Conservation (phyloP, 2,329 filamentous ascomycete genomes). For the Celoporthe dispersa region DNA sequence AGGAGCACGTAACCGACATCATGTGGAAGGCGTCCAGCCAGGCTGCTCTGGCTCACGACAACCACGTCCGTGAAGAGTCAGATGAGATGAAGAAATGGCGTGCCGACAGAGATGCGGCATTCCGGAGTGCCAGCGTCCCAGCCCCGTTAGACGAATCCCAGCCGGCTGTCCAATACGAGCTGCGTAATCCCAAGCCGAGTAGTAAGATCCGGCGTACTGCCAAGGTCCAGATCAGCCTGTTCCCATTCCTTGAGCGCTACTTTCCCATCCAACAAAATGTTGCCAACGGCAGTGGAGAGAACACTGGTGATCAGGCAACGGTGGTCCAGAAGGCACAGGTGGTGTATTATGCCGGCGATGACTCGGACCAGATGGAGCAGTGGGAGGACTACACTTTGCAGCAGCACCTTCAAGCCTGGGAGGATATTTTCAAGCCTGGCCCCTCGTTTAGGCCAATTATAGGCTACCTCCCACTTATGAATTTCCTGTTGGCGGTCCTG, state of each 20-base stretch:
- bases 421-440: background rate
- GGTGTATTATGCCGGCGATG: conserved; percentile 39
- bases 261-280: conserved; percentile 28
- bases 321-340: conserved; percentile 35
- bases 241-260: conserved; percentile 38
- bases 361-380: conserved; percentile 17
- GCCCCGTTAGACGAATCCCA: background rate
- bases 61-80: conserved; percentile 21
- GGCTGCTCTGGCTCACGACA: conserved; percentile 21
- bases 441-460: too few species aligned
- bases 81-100: background rate
- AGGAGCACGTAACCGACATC: conserved; percentile 32
- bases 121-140: background rate
- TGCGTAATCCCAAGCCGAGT: background rate
- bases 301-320: conserved; percentile 32
- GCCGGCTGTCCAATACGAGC: conserved; percentile 1
- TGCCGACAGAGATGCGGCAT: background rate
- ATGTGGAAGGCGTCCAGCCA: conserved; percentile 33
- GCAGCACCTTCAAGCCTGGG: conserved; percentile 16
- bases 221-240: conserved; percentile 40
- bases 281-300: conserved; percentile 24
- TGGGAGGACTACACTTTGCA: conserved; percentile 24
- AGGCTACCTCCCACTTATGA: background rate
- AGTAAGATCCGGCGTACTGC: conserved; percentile 29
- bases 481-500: background rate